Base-by-base conservation (phyloP, 352 stramenopile species). In the Thraustochytrium striatum region DNA sequence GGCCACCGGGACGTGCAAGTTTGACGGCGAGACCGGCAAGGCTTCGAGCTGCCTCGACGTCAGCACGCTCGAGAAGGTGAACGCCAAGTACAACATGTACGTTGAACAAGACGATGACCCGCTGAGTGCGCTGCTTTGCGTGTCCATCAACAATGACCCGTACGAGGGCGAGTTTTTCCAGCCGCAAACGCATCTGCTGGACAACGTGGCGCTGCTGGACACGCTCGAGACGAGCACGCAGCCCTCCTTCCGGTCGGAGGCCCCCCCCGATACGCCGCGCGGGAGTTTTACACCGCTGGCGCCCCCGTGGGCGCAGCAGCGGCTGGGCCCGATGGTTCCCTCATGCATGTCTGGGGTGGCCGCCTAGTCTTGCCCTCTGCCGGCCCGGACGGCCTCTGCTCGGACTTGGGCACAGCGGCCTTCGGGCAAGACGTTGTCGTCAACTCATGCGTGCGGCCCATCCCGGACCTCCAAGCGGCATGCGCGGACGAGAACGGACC, bases 11-110 rank as follows among this genome's bases (percentile, higher is more conserved):
- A 3, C 7, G 25, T 75, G 65, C 0, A 2, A 61, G 16, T 38
- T 32, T 9, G 65, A 75, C 21, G 65, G 65, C 13, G 68, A 30
- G 21, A 9, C 44, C 5, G 52, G 9, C 2, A 43, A 58, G 9
- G 19, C 9, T 7, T 21, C 2, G 9, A 33, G 65, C 16, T 75
- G 65, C 65, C 3, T 32, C 30, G 65, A 75, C 25, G 44, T 38
- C 32, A 75, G 41, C 30, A 61, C 65, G 25, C 36, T 75, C 3
- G 65, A 75, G 7, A 39, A 62, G 35, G 65, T 75, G 9, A 75
- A 75, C 47, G 65, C 58, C 19, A 75, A 75, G 25, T 75, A 75
- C 65, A 75, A 75, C 50, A 62, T 75, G 50, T 62, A 75, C 36
- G 65, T 75, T n/a, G 65, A 32, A 28, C 35, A 44, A n/a, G 65